Evolutionary conservation across 2,329 filamentous ascomycete species (phyloP).

Genomic region (Fusarium pilosicola): DNA sequence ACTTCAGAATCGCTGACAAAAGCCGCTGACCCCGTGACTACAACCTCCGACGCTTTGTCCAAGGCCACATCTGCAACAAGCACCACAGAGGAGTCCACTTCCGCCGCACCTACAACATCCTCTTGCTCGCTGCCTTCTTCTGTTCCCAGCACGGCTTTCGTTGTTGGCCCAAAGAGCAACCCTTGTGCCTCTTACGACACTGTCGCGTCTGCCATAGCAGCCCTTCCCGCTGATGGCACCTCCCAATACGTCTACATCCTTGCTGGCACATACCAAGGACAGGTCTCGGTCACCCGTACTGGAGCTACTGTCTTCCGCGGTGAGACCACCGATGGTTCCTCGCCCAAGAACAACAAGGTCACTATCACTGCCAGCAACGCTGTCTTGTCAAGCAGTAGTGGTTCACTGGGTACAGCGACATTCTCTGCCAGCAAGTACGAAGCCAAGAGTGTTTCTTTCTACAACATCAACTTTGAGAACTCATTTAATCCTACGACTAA

Average conservation of each 20-base stretch:
- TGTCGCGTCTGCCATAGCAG: conserved; percentile 51
- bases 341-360: conserved; percentile 67
- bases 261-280: conserved; percentile 57
- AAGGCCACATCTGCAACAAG: not conserved
- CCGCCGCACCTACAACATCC: conserved; percentile 1
- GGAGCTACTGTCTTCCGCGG: conserved; percentile 56
- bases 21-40: not conserved
- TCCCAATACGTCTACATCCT: conserved; percentile 56
- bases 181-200: conserved; percentile 55
- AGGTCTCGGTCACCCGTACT: conserved; percentile 51
- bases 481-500: conserved; percentile 22
- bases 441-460: conserved; percentile 43
- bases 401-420: conserved; percentile 34
- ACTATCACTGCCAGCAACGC: conserved; percentile 51
- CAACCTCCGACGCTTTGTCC: not conserved
- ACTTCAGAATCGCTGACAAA: not conserved
- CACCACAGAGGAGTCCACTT: not conserved
- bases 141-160: conserved; percentile 46
- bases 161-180: conserved; percentile 52
- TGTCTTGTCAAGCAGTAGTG: conserved; percentile 23
- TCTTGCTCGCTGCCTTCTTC: conserved; percentile 28
- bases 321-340: conserved; percentile 55
- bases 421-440: conserved; percentile 45
- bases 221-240: conserved; percentile 45
- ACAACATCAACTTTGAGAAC: conserved; percentile 47